These are phyloP conservation scores for Candida anglica DNA, from an alignment of 805 yeast species.

Conservation along the genomic window DNA sequence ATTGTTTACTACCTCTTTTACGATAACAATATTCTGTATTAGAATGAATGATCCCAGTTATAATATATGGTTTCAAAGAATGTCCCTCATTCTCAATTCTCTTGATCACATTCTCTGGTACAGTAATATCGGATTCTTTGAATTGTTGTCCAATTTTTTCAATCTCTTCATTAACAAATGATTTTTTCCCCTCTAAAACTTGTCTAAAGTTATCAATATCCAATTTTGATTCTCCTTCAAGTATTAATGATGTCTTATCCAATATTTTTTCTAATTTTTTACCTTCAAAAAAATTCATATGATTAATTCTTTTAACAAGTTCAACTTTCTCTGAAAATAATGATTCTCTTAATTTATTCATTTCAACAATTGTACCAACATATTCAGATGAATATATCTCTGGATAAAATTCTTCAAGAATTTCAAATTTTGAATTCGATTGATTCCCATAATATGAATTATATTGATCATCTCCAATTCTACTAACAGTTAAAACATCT, in stretches of 20 bases:
- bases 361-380: constrained; percentile 14
- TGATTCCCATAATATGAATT: constrained; percentile 5
- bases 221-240: constrained; percentile 11
- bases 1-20: constrained; percentile 13
- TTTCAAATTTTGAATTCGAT: constrained; percentile 13
- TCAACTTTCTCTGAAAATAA: constrained; percentile 13
- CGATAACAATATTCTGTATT: constrained; percentile 26
- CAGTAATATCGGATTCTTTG: constrained; percentile 14
- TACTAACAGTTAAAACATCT: constrained; percentile 26
- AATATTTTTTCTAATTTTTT: constrained; percentile 28
- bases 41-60: constrained; percentile 28
- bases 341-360: constrained; percentile 13
- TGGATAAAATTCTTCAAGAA: constrained; percentile 32
- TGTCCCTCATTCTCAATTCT: constrained; percentile 1
- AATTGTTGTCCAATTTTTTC: constrained; percentile 12
- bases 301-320: constrained; percentile 24
- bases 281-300: constrained; percentile 35
- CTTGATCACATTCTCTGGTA: constrained; percentile 15
- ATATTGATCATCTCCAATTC: constrained; percentile 21
- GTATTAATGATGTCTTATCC: constrained; percentile 14
- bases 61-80: constrained; percentile 15
- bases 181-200: constrained; percentile 13
- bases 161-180: constrained; percentile 14
- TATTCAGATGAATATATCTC: constrained; percentile 26
- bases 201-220: constrained; percentile 15